phyloP scores from a whole-genome alignment of 352 stramenopile species.

The Phytophthora quininea region DNA sequence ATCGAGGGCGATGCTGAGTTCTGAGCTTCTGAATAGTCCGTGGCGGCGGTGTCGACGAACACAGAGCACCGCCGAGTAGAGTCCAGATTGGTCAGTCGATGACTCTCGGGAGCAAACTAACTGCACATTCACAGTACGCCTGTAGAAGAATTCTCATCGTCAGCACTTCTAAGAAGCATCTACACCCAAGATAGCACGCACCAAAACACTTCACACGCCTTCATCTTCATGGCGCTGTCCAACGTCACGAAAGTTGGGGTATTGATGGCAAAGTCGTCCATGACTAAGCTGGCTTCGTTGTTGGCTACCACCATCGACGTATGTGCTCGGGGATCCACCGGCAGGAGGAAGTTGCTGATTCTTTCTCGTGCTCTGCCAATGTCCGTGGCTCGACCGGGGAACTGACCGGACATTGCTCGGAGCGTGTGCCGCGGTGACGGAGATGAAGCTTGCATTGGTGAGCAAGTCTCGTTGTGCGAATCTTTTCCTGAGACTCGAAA shows the following conservation, averaged over 20 bases:
- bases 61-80: constrained; percentile 28
- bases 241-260: constrained; percentile 29
- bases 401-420: constrained; percentile 17
- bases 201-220: constrained; percentile 29
- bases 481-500: constrained; percentile 13
- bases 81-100: constrained; percentile 15
- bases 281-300: constrained; percentile 35
- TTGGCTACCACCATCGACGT: constrained; percentile 24
- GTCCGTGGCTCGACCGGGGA: neutral
- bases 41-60: constrained; percentile 21
- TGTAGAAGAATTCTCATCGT: constrained; percentile 2
- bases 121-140: constrained; percentile 24
- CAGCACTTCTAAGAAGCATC: too few species aligned
- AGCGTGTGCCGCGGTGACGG: constrained; percentile 7
- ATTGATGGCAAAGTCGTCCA: constrained; percentile 30
- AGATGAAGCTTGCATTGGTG: constrained; percentile 12
- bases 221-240: constrained; percentile 34
- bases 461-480: neutral
- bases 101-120: constrained; percentile 27
- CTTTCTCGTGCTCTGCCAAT: neutral
- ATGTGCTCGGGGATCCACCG: constrained; percentile 19
- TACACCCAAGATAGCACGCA: constrained; percentile 1
- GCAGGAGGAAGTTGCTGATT: constrained; percentile 16
- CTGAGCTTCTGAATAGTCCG: constrained; percentile 20
- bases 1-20: constrained; percentile 25